These are phyloP conservation scores for Symbiotaphrina buchneri DNA, from an alignment of 495 filamentous ascomycete genomes.

Conservation along the genomic window DNA sequence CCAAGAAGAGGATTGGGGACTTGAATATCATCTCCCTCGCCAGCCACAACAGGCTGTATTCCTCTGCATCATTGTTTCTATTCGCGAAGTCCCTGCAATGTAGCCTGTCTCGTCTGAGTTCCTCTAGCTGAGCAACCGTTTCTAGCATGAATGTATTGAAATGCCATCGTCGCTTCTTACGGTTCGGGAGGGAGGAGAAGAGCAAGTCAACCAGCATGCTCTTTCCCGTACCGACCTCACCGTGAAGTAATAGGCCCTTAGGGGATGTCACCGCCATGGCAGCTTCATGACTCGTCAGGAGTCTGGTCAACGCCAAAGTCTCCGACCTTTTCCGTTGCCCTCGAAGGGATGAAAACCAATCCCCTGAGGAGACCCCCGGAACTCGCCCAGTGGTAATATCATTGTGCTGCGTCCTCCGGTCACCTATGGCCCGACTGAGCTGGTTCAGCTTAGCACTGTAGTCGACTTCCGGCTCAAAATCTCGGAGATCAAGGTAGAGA, in stretches of 20 bases:
- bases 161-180: constrained; percentile 45
- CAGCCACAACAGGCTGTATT: constrained; percentile 39
- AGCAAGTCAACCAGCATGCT: constrained; percentile 49
- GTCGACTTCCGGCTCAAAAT: constrained; percentile 40
- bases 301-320: constrained; percentile 31
- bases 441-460: constrained; percentile 31
- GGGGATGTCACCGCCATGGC: constrained; percentile 38
- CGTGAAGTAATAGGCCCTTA: constrained; percentile 40
- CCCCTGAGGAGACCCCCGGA: too few species aligned
- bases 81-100: constrained; percentile 8
- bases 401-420: neutral
- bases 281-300: constrained; percentile 36
- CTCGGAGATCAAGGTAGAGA: constrained; percentile 38
- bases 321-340: constrained; percentile 17
- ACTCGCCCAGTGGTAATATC: constrained; percentile 1
- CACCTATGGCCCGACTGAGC: constrained; percentile 19
- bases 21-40: constrained; percentile 42
- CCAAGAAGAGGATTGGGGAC: constrained; percentile 46
- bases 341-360: constrained; percentile 10
- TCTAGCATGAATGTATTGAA: constrained; percentile 62
- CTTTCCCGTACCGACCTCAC: constrained; percentile 52
- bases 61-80: constrained; percentile 17
- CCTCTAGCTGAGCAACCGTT: constrained; percentile 36
- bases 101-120: constrained; percentile 19
- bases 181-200: constrained; percentile 39